Base-by-base conservation (phyloP, 2,329 filamentous ascomycete species). In the Intubia oerlemansii region DNA sequence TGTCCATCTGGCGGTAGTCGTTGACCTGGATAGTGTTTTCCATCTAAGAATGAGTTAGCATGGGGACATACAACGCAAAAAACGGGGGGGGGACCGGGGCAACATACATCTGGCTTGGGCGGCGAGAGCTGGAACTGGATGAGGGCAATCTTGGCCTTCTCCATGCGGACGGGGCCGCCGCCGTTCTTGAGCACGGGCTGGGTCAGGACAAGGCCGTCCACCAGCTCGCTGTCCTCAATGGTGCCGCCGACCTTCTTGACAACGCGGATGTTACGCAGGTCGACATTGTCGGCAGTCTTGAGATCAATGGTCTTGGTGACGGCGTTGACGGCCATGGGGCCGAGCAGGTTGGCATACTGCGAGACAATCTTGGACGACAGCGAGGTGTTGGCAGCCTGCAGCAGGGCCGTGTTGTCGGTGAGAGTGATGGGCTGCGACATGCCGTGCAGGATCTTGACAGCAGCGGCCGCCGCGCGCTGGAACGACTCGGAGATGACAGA, bases 1-100 rank as follows among this genome's bases (percentile, higher is more conserved):
- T 98, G 62, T 98, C 88, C 88, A 98, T 98, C 52, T 98, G 88
- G 47, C 88, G 70, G 65, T 98, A 98, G 59, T 98, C 88, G 54
- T 98, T 98, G 46, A 98, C 88, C 18, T 91, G 75, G 39, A 98
- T 95, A 47, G 90, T 88, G 57, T 98, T 98, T 60, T 98, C 88
- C 88, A 98, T 98, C 71, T 81, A 33, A n/a, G n/a, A 12, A 18
- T 3, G 15, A 15, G 5, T n/a, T n/a, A n/a, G n/a, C n/a, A n/a
- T 8, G 10, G 19, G 12, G 8, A 24, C 10, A 19, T 19, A n/a
- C 12, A 24, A 14, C 2, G n/a, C 28, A 23, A 27, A 33, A 24
- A 21, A 29, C 14, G n/a, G n/a, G 7, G 27, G 24, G 12, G n/a
- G 10, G 24, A 21, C 5, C 5, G 22, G 22, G 13, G 9, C 14